Evolutionary conservation across 2,329 filamentous ascomycete genomes (phyloP), one percentile per base, ranked within the genome.

Genomic region (Arthrobotrys iridis): DNA sequence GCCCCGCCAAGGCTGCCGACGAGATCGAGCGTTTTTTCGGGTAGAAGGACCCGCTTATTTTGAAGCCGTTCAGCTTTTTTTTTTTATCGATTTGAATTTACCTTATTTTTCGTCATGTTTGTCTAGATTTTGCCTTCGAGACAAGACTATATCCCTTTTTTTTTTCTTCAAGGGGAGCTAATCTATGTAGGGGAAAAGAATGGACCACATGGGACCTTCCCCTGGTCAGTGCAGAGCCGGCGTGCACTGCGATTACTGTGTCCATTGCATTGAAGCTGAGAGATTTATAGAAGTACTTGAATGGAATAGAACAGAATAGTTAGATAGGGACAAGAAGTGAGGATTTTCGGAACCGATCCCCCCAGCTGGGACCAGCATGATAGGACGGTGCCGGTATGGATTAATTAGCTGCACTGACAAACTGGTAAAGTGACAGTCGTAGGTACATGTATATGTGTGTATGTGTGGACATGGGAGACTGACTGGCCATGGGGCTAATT

Each of bases 101-200:
- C n/a, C n/a, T n/a, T n/a, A n/a, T n/a, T 35, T 20, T 58, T 64
- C 57, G 57, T 71, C 66, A 71, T 63, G 64, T 60, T 48, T 59
- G 28, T 37, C 22, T 24, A 26, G n/a, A 41, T 58, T 70, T 73
- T 59, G 59, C 40, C 59, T 65, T 73, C 35, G 11, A 5, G 13
- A n/a, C 10, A n/a, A 4, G 11, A n/a, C 43, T 24, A 10, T n/a
- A 37, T 58, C 30, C 10, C 30, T 24, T 41, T 40, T 40, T 33
- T 22, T 28, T 24, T 41, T 40, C 26, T 33, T 22, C 55, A 45
- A 45, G 55, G 35, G 20, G 24, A 10, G 24, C 11, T n/a, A n/a
- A n/a, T n/a, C n/a, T n/a, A n/a, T n/a, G 18, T 46, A 43, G 28
- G 48, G 45, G 52, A 50, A 30, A 11, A 46, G 22, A 40, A n/a